A percentile compares a stretch with the other conserved stretches of the same genome.
Conservation (phyloP, 2,329 filamentous ascomycete species). For the Calonectria fujianensis region DNA sequence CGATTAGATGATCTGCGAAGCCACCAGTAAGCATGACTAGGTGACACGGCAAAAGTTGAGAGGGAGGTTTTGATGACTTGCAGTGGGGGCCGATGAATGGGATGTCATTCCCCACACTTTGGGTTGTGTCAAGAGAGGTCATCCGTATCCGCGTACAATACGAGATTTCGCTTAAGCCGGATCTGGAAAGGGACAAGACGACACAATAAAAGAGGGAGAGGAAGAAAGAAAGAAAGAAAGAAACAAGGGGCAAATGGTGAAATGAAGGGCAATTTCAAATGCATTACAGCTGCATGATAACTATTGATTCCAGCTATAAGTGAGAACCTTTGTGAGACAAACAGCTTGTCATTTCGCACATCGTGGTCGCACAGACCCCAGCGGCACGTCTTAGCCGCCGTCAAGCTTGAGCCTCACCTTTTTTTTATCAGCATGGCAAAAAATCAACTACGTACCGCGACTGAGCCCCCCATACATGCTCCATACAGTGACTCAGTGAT, state of each 20-base stretch:
- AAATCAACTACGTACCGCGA: slow-evolving; percentile 18
- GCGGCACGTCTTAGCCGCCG: slow-evolving; percentile 31
- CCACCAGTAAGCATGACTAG: slow-evolving; percentile 18
- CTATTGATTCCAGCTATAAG: background rate
- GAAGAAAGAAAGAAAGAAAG: background rate
- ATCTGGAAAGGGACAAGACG: background rate
- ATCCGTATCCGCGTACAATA: background rate
- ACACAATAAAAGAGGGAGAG: background rate
- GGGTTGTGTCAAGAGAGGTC: background rate
- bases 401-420: slow-evolving; percentile 41
- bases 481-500: slow-evolving; percentile 9
- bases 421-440: slow-evolving; percentile 11
- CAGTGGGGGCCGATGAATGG: too few species aligned
- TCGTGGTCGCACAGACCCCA: slow-evolving; percentile 30
- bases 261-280: slow-evolving; percentile 2
- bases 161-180: slow-evolving; percentile 17
- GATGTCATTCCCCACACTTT: slow-evolving; percentile 11
- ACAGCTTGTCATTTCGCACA: slow-evolving; percentile 8
- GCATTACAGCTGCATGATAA: background rate
- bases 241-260: background rate
- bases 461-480: background rate
- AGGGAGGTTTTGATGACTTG: slow-evolving; percentile 2
- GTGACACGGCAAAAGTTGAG: background rate
- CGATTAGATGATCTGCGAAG: slow-evolving; percentile 13
- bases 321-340: slow-evolving; percentile 24